phyloP scores from a whole-genome alignment of 208 protist genomes.

The Herpetomonas tarakana region DNA sequence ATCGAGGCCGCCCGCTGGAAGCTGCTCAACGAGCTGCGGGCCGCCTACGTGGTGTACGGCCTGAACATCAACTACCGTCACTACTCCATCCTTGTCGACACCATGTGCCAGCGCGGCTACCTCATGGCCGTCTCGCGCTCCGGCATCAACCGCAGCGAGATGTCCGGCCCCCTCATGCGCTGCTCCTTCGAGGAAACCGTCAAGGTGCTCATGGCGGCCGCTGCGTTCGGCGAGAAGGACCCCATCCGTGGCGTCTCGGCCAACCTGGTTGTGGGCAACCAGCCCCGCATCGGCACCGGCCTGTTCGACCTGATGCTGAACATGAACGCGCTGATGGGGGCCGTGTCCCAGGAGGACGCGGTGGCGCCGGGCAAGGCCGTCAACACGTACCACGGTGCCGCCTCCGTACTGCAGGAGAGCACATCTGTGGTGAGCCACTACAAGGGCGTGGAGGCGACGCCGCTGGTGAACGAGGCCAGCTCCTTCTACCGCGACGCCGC shows the following conservation, averaged over 20 bases:
- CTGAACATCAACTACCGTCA: constrained; percentile 99
- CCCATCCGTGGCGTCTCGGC: constrained; percentile 95
- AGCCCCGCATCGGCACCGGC: constrained; percentile 96
- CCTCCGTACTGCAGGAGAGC: constrained; percentile 43
- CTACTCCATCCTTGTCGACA: constrained; percentile 96
- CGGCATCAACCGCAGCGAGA: constrained; percentile 95
- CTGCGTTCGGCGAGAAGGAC: constrained; percentile 96
- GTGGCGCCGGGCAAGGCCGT: constrained; percentile 65
- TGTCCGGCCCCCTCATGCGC: constrained; percentile 96
- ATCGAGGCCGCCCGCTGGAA: constrained; percentile 97
- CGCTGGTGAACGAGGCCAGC: constrained; percentile 70
- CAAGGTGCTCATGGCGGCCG: constrained; percentile 98
- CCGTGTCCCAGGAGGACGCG: constrained; percentile 77
- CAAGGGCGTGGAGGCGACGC: constrained; percentile 52
- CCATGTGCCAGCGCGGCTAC: constrained; percentile 98
- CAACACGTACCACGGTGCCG: constrained; percentile 78
- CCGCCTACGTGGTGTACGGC: constrained; percentile 94
- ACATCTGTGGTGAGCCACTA: constrained; percentile 12
- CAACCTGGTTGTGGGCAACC: constrained; percentile 98
- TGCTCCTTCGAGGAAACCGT: constrained; percentile 99
- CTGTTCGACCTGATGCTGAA: constrained; percentile 96
- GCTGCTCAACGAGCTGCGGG: constrained; percentile 97
- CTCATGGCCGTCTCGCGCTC: constrained; percentile 97
- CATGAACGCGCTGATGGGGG: constrained; percentile 82
- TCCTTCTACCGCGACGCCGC: constrained; percentile 27